phyloP scores from a whole-genome alignment of 352 stramenopile species.

The Halophytophthora polymorphica region DNA sequence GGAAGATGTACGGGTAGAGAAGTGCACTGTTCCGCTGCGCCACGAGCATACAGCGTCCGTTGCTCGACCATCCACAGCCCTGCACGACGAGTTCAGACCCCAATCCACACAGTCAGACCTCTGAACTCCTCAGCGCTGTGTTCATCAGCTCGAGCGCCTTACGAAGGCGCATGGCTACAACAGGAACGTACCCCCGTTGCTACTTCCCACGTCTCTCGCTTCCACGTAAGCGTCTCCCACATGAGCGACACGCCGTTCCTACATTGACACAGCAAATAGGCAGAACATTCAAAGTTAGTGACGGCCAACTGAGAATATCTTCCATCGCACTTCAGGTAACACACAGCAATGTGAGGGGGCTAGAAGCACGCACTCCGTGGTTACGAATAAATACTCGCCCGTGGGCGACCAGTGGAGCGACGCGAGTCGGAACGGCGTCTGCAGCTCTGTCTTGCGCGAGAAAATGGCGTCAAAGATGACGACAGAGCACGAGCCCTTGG shows the following conservation, averaged over 20 bases:
- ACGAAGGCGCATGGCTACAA: neutral
- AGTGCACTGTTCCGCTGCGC: conserved; percentile 48
- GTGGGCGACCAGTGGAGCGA: conserved; percentile 75
- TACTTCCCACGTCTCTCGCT: conserved; percentile 76
- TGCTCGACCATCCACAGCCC: conserved; percentile 69
- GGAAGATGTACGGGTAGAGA: conserved; percentile 75
- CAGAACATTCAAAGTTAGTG: neutral
- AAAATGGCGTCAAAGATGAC: conserved; percentile 65
- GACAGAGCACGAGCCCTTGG: conserved; percentile 40
- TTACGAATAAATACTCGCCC: conserved; percentile 80
- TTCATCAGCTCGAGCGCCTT: neutral
- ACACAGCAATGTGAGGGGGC: no score
- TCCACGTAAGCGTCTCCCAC: conserved; percentile 81
- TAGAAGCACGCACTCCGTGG: conserved; percentile 46
- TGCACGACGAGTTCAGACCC: conserved; percentile 13
- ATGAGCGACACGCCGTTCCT: conserved; percentile 63
- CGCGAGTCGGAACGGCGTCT: conserved; percentile 45
- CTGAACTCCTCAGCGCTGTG: neutral
- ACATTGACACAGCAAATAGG: neutral
- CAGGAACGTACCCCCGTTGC: conserved; percentile 39
- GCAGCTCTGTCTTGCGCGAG: conserved; percentile 53
- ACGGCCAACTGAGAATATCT: neutral
- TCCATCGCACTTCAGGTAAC: neutral
- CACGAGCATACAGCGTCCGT: conserved; percentile 69
- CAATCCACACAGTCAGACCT: neutral